These are phyloP conservation scores for Ammopiptanthus mongolicus DNA, from an alignment of 306 rosid species.

Conservation along the genomic window DNA sequence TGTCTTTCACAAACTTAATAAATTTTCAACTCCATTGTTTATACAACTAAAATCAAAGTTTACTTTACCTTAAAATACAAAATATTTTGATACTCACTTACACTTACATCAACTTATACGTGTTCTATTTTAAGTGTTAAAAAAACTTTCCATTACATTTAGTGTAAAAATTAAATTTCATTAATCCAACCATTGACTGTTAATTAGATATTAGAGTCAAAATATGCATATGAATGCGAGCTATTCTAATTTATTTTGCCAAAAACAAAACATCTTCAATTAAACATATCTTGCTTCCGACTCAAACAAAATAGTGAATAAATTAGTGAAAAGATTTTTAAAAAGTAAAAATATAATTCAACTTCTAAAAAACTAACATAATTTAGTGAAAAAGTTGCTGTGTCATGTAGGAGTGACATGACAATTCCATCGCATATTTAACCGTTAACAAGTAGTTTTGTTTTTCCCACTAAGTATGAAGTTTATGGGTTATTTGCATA, in stretches of 20 bases:
- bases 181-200: neutral
- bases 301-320: neutral
- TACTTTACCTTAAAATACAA: too few species aligned
- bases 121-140: too few species aligned
- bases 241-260: neutral
- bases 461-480: neutral
- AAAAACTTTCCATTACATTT: neutral
- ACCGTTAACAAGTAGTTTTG: neutral
- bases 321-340: neutral
- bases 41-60: too few species aligned
- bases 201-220: neutral
- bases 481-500: neutral
- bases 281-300: neutral
- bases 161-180: neutral
- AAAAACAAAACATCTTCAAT: neutral
- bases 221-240: neutral
- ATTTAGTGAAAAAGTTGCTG: neutral
- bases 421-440: neutral
- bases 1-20: too few species aligned
- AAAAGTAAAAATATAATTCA: neutral
- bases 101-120: too few species aligned
- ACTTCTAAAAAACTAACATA: neutral
- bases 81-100: too few species aligned
- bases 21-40: too few species aligned
- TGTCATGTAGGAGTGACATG: neutral